Conservation (phyloP, 2,329 filamentous ascomycete genomes). For the Penicillium sp. region DNA sequence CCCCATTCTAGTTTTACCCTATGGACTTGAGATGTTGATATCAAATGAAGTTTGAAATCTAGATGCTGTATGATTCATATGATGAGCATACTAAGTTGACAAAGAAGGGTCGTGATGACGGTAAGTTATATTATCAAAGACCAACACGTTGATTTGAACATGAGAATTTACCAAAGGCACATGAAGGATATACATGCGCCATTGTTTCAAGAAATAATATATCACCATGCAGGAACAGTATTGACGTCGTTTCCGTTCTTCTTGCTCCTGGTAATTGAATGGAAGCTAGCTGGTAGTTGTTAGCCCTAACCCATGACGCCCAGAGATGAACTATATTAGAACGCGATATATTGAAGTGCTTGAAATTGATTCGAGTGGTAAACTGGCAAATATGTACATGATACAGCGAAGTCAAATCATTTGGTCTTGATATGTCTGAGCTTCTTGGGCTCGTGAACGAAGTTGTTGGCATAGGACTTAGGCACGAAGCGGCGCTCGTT, state of each 20-base stretch:
- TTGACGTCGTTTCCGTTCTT: not conserved
- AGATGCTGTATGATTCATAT: not conserved
- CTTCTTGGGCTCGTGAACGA: constrained; percentile 78
- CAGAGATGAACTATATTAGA: not conserved
- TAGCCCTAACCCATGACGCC: not conserved
- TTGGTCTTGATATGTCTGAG: constrained; percentile 84
- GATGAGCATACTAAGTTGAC: not conserved
- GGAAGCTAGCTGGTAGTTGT: not conserved
- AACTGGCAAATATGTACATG: constrained; percentile 38
- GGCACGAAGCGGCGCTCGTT: constrained; percentile 80
- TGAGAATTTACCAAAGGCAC: not conserved
- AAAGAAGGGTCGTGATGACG: not conserved
- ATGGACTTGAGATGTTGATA: not conserved
- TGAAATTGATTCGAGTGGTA: constrained; percentile 17
- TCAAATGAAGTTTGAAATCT: not conserved
- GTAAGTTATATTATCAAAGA: no score
- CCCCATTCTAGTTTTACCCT: not conserved
- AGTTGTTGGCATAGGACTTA: constrained; percentile 98
- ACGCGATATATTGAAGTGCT: constrained; percentile 1
- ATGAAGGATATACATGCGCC: not conserved
- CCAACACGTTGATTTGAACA: not conserved
- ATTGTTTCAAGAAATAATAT: not conserved
- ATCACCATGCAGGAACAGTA: not conserved
- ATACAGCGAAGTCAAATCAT: constrained; percentile 49
- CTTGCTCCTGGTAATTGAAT: not conserved